Evolutionary conservation across 768 basidiomycete genomes (phyloP).

Genomic region (Tulasnella sp.): DNA sequence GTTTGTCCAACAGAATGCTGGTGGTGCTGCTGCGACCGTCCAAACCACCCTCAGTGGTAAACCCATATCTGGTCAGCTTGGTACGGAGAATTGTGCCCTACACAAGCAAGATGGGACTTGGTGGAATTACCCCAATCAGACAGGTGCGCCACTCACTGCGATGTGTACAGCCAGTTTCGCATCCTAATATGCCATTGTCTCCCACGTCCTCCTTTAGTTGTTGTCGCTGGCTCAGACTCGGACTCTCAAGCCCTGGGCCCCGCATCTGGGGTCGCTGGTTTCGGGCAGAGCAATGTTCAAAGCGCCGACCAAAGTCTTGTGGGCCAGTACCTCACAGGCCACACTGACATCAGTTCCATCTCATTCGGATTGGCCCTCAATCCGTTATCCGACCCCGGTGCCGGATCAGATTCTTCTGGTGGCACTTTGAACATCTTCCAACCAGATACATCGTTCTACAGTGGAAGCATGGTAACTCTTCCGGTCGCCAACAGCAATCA

Average conservation of each 20-base stretch:
- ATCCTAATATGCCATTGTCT: background rate
- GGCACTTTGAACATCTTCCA: slow-evolving; percentile 6
- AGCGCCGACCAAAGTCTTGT: background rate
- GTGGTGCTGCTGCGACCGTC: background rate
- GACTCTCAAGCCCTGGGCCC: background rate
- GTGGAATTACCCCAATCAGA: slow-evolving; percentile 14
- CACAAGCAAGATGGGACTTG: background rate
- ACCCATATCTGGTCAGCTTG: background rate
- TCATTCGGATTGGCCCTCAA: slow-evolving; percentile 8
- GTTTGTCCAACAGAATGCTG: background rate
- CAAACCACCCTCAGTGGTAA: background rate
- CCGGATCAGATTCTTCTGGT: slow-evolving; percentile 9
- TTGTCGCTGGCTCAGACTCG: background rate
- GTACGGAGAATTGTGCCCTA: slow-evolving; percentile 11
- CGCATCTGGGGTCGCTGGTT: slow-evolving; percentile 2
- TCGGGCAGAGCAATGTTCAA: background rate
- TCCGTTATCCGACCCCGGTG: background rate
- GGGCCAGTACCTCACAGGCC: background rate
- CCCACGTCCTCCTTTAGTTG: background rate
- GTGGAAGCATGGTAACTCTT: background rate
- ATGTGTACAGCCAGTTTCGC: background rate
- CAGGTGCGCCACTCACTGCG: background rate
- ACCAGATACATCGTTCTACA: slow-evolving; percentile 11
- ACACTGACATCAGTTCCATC: background rate
- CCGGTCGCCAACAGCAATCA: background rate